phyloP scores from a whole-genome alignment of 2,329 filamentous ascomycete genomes.

The Pleurostoma richardsiae region DNA sequence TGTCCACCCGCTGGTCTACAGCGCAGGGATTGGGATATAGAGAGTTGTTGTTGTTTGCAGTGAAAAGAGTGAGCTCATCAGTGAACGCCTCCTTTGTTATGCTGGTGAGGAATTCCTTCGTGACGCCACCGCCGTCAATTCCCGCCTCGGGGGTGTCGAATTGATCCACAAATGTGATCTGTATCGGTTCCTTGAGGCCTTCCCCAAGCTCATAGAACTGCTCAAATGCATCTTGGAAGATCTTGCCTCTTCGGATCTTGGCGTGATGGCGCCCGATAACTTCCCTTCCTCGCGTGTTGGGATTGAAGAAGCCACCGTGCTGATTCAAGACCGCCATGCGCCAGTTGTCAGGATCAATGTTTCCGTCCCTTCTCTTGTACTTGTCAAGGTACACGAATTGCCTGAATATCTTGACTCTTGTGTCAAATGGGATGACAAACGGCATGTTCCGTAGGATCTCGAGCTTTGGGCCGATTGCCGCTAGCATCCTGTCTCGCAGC shows the following conservation, averaged over 20 bases:
- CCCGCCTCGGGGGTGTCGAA: conserved; percentile 85
- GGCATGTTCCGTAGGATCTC: conserved; percentile 95
- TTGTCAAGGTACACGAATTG: conserved; percentile 89
- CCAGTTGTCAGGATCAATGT: conserved; percentile 71
- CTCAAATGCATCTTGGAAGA: conserved; percentile 82
- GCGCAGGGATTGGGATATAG: conserved; percentile 83
- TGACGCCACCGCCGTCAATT: conserved; percentile 94
- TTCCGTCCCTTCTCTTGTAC: conserved; percentile 60
- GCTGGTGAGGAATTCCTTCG: conserved; percentile 92
- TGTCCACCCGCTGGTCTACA: conserved; percentile 62
- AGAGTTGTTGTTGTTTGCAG: conserved; percentile 78
- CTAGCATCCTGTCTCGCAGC: conserved; percentile 66
- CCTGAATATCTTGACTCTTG: conserved; percentile 85
- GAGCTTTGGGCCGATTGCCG: conserved; percentile 76
- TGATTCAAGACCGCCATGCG: conserved; percentile 52
- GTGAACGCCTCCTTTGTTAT: conserved; percentile 82
- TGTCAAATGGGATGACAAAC: conserved; percentile 91
- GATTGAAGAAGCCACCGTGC: conserved; percentile 16
- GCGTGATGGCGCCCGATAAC: conserved; percentile 63
- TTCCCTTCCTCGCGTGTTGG: conserved; percentile 20
- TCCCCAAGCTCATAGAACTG: conserved; percentile 80
- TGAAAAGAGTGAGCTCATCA: conserved; percentile 61
- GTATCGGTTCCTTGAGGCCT: conserved; percentile 87
- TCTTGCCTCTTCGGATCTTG: conserved; percentile 68
- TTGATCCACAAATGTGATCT: conserved; percentile 92